These are phyloP conservation scores for Fusarium citri DNA, from an alignment of 2,329 filamentous ascomycete genomes.

Conservation along the genomic window DNA sequence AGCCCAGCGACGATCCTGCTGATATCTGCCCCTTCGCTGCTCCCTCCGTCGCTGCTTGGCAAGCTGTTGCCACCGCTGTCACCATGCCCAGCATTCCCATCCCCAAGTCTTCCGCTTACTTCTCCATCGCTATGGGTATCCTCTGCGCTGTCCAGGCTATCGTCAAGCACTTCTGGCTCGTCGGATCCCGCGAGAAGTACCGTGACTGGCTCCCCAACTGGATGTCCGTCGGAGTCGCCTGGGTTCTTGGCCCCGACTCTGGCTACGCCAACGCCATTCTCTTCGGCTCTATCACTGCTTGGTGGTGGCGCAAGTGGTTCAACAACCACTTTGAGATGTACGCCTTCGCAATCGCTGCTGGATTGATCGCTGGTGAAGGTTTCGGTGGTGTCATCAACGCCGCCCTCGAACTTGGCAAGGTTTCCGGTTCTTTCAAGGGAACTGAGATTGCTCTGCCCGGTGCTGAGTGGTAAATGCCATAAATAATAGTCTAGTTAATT, in stretches of 20 bases:
- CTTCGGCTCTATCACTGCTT: constrained; percentile 65
- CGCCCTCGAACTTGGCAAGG: constrained; percentile 53
- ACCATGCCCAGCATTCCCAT: constrained; percentile 68
- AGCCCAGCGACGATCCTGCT: constrained; percentile 54
- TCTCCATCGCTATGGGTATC: constrained; percentile 65
- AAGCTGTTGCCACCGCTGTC: constrained; percentile 71
- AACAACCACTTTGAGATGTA: constrained; percentile 64
- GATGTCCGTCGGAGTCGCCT: constrained; percentile 70
- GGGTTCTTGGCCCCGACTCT: constrained; percentile 65
- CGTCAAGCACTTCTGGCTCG: constrained; percentile 65
- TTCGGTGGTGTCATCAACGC: constrained; percentile 72
- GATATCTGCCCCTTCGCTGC: constrained; percentile 67
- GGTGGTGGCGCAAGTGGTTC: constrained; percentile 66
- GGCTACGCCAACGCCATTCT: constrained; percentile 68
- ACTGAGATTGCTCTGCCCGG: constrained; percentile 33
- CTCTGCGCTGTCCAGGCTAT: constrained; percentile 64
- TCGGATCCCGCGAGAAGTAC: constrained; percentile 64
- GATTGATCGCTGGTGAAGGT: constrained; percentile 72
- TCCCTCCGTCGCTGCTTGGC: constrained; percentile 74
- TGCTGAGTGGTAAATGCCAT: constrained; percentile 13
- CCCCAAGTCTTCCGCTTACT: constrained; percentile 65
- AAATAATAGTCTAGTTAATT: constrained; percentile 12
- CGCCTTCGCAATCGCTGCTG: constrained; percentile 69
- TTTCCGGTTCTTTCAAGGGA: constrained; percentile 45
- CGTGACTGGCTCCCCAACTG: constrained; percentile 70